Evolutionary conservation across 108 stramenopile species (phyloP).

Genomic region (Schizochytrium sp.): DNA sequence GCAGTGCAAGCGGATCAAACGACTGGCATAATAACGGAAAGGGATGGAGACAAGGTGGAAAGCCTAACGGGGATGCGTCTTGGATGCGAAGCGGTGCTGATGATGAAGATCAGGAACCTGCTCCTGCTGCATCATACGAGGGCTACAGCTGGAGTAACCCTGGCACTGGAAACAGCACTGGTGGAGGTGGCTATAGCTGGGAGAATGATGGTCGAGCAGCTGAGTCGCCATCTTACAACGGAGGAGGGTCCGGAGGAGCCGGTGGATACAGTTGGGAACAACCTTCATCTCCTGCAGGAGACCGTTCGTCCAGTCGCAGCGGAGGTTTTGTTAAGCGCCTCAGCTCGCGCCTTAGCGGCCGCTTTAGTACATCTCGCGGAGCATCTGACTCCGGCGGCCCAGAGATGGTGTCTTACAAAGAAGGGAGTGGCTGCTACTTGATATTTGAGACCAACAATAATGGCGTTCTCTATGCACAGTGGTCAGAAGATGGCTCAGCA

Average conservation of each 20-base stretch:
- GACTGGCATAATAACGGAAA: constrained; percentile 23
- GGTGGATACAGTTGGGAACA: constrained; percentile 27
- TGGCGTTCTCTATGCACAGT: constrained; percentile 29
- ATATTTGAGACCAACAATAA: constrained; percentile 43
- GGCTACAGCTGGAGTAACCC: neutral
- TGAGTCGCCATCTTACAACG: neutral
- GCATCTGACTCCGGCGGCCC: neutral
- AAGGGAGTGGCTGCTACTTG: constrained; percentile 47
- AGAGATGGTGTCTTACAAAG: neutral
- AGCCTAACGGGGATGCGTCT: constrained; percentile 4
- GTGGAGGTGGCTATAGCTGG: constrained; percentile 32
- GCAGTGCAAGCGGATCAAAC: neutral
- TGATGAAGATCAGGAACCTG: neutral
- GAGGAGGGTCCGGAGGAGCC: neutral
- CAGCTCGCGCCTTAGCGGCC: neutral
- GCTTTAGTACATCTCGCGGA: neutral
- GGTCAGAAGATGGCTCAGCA: neutral
- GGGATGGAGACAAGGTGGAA: constrained; percentile 14
- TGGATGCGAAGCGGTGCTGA: neutral
- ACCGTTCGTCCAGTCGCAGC: neutral
- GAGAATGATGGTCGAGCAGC: neutral
- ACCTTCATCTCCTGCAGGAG: neutral
- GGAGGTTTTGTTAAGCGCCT: neutral
- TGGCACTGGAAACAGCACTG: neutral
- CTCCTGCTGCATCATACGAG: neutral